A percentile compares a stretch with the other conserved stretches of the same genome.
These are phyloP conservation scores for Ophiostoma ulmi DNA, from an alignment of 2,329 filamentous ascomycete genomes.

Conservation along the genomic window DNA sequence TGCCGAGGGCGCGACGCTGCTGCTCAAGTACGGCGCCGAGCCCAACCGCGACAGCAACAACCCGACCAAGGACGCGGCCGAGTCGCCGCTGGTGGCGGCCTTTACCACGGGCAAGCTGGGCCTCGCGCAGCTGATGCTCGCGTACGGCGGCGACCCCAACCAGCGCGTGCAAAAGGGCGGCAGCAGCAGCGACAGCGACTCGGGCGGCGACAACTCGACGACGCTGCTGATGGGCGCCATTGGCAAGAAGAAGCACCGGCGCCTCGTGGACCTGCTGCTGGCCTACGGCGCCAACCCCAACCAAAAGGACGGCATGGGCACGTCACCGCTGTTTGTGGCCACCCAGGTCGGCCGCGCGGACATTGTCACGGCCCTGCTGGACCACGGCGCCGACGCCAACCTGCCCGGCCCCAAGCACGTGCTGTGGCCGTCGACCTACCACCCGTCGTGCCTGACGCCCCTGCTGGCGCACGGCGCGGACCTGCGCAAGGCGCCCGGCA, in stretches of 20 bases:
- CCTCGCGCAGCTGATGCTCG: slow-evolving; percentile 55
- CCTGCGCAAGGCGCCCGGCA: slow-evolving; percentile 53
- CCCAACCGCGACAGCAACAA: slow-evolving; percentile 48
- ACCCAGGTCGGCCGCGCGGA: slow-evolving; percentile 54
- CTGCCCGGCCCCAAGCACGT: slow-evolving; percentile 64
- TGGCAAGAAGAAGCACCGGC: slow-evolving; percentile 51
- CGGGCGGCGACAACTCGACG: slow-evolving; percentile 43
- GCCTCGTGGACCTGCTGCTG: slow-evolving; percentile 55
- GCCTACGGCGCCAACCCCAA: slow-evolving; percentile 56
- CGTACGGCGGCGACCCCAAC: slow-evolving; percentile 56
- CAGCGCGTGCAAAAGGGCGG: slow-evolving; percentile 37
- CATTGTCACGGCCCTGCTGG: slow-evolving; percentile 45
- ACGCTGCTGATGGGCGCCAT: slow-evolving; percentile 58
- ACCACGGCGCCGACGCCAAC: slow-evolving; percentile 62
- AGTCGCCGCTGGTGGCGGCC: slow-evolving; percentile 52
- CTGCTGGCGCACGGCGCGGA: slow-evolving; percentile 57
- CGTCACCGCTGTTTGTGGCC: slow-evolving; percentile 59
- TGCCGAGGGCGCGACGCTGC: slow-evolving; percentile 51
- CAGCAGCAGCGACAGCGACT: slow-evolving; percentile 29
- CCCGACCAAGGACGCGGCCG: slow-evolving; percentile 38
- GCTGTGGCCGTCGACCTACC: slow-evolving; percentile 60
- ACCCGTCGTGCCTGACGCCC: slow-evolving; percentile 53
- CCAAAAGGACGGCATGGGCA: slow-evolving; percentile 55
- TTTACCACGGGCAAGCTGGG: slow-evolving; percentile 49
- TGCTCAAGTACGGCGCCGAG: slow-evolving; percentile 61